A percentile compares a stretch with the other conserved stretches of the same genome.
These are phyloP conservation scores for Chaetomium sp. DNA, from an alignment of 2,329 filamentous ascomycete species.

Conservation along the genomic window DNA sequence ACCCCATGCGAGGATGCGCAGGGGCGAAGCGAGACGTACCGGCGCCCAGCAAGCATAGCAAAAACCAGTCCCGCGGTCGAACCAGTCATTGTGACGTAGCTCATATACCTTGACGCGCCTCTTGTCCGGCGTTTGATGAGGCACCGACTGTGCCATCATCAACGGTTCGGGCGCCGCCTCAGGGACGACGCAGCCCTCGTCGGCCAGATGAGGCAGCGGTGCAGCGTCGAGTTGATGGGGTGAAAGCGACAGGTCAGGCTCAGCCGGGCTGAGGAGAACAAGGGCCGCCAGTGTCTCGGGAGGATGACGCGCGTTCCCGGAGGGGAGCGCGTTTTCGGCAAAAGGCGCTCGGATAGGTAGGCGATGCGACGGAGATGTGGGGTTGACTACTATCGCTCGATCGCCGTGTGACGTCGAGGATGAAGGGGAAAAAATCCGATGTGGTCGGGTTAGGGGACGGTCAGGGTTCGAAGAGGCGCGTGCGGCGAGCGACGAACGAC, in stretches of 20 bases:
- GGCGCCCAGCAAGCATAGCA: constrained; percentile 76
- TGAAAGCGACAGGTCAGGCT: constrained; percentile 57
- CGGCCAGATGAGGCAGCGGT: constrained; percentile 54
- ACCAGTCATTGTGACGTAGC: constrained; percentile 98
- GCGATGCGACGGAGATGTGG: constrained; percentile 12
- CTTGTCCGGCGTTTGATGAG: constrained; percentile 67
- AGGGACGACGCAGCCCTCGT: constrained; percentile 51
- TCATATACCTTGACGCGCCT: constrained; percentile 98
- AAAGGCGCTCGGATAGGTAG: background rate
- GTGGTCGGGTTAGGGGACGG: constrained; percentile 18
- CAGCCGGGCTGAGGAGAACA: constrained; percentile 56
- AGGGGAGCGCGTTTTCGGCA: constrained; percentile 39
- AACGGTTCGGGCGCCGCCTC: constrained; percentile 61
- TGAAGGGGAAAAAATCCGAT: constrained; percentile 21
- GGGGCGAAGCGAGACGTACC: constrained; percentile 54
- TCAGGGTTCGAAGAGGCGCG: constrained; percentile 18
- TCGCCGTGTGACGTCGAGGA: constrained; percentile 26
- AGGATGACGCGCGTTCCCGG: constrained; percentile 38
- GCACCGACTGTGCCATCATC: constrained; percentile 73
- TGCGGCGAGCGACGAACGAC: constrained; percentile 12
- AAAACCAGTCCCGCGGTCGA: constrained; percentile 94
- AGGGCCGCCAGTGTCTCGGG: constrained; percentile 56
- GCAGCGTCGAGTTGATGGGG: constrained; percentile 61
- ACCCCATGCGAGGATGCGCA: background rate
- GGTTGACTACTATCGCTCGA: constrained; percentile 14